Percentiles rank a stretch among this genome's conserved stretches.
Evolutionary conservation across 2,329 filamentous ascomycete species (phyloP).

Genomic region (Ophiostoma fasciatum): DNA sequence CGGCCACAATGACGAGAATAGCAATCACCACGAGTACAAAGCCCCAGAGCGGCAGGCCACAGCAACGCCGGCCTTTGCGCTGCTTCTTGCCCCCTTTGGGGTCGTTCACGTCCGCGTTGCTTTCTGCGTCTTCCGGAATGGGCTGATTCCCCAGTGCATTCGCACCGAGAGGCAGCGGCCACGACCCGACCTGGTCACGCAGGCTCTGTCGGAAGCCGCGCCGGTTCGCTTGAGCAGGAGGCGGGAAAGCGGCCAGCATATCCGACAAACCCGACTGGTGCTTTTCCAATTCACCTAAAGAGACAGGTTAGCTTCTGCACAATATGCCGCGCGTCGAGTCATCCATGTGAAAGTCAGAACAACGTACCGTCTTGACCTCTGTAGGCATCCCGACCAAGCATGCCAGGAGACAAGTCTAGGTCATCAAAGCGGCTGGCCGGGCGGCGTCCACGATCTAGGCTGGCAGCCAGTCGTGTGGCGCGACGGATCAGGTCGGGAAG

Average conservation of each 20-base stretch:
- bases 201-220: slow-evolving; percentile 29
- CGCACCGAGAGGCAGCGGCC: slow-evolving; percentile 35
- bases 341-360: too few species aligned
- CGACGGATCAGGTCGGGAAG: slow-evolving; percentile 80
- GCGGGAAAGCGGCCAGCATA: slow-evolving; percentile 51
- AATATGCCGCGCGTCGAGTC: too few species aligned
- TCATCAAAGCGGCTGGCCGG: slow-evolving; percentile 45
- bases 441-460: slow-evolving; percentile 68
- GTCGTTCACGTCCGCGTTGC: slow-evolving; percentile 4
- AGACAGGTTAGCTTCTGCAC: background rate
- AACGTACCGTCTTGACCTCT: slow-evolving; percentile 25
- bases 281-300: slow-evolving; percentile 26
- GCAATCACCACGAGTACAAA: slow-evolving; percentile 54
- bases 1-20: slow-evolving; percentile 57
- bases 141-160: too few species aligned
- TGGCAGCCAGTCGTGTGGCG: slow-evolving; percentile 72
- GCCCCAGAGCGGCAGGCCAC: slow-evolving; percentile 68
- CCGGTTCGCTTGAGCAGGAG: slow-evolving; percentile 35
- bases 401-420: slow-evolving; percentile 33
- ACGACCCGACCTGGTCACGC: slow-evolving; percentile 32
- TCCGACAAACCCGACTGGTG: slow-evolving; percentile 42
- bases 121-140: slow-evolving; percentile 7
- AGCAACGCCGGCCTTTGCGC: slow-evolving; percentile 46
- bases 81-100: too few species aligned
- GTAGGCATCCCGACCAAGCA: slow-evolving; percentile 18